These are phyloP conservation scores for Orobanche coerulescens DNA, from an alignment of 257 asterid genomes.

Conservation along the genomic window DNA sequence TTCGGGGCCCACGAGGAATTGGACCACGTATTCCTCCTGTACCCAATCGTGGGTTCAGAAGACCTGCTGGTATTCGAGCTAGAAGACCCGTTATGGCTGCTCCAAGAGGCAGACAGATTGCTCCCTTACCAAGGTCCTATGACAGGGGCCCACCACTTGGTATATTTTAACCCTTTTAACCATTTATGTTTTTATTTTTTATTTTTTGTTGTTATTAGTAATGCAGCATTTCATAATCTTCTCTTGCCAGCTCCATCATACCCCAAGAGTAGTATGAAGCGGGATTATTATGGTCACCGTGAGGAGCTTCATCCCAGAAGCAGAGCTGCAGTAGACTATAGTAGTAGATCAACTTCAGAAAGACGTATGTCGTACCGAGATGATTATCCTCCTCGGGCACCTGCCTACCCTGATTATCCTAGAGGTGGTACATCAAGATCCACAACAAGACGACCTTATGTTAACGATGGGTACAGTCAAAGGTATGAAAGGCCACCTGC, in stretches of 20 bases:
- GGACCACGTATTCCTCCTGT: conserved; percentile 51
- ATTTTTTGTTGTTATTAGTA: conserved; percentile 3
- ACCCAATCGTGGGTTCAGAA: conserved; percentile 54
- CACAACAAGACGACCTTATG: conserved; percentile 66
- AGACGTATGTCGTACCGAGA: conserved; percentile 68
- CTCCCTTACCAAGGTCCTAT: conserved; percentile 73
- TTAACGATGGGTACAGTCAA: conserved; percentile 69
- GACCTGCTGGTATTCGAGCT: conserved; percentile 61
- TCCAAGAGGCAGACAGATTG: conserved; percentile 60
- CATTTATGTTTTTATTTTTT: no score
- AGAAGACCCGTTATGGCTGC: conserved; percentile 65
- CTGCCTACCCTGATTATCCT: conserved; percentile 67
- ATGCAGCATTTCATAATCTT: conserved; percentile 7
- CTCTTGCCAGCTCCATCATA: conserved; percentile 54
- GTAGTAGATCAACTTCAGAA: conserved; percentile 55
- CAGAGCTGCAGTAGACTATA: conserved; percentile 60
- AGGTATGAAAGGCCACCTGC: conserved; percentile 88
- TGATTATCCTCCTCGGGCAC: conserved; percentile 68
- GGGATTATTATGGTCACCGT: conserved; percentile 75
- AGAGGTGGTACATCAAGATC: conserved; percentile 68
- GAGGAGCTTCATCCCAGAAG: conserved; percentile 75
- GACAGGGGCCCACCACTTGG: conserved; percentile 86
- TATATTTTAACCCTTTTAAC: conserved; percentile 22
- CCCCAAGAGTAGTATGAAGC: conserved; percentile 57
- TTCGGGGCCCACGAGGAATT: conserved; percentile 50